These are phyloP conservation scores for Hypoxylon sp. DNA, from an alignment of 2,329 filamentous ascomycete genomes.

Conservation along the genomic window DNA sequence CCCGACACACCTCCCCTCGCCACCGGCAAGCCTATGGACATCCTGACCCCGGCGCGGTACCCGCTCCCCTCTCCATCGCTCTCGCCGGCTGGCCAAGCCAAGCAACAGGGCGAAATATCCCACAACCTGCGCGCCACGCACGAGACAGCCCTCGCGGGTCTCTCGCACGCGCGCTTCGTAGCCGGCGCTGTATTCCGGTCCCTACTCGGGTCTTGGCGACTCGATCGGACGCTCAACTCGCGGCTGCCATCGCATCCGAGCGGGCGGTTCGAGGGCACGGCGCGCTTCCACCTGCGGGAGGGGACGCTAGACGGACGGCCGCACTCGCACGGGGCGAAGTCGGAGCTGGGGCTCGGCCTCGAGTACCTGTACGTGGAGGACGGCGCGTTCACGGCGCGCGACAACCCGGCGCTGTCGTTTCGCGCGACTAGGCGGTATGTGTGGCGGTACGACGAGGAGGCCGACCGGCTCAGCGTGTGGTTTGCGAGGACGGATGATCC, in stretches of 20 bases:
- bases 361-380: conserved; percentile 80
- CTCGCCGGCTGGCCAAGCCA: conserved; percentile 44
- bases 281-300: conserved; percentile 73
- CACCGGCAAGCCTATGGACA: conserved; percentile 63
- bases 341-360: conserved; percentile 57
- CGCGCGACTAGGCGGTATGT: conserved; percentile 76
- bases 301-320: conserved; percentile 68
- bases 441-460: conserved; percentile 76
- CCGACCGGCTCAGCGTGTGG: conserved; percentile 78
- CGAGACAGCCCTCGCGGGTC: conserved; percentile 58
- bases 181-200: conserved; percentile 78
- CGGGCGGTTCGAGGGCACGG: conserved; percentile 75
- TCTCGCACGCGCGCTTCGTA: conserved; percentile 67
- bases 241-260: conserved; percentile 71
- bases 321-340: conserved; percentile 26
- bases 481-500: conserved; percentile 77
- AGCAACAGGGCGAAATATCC: conserved; percentile 56
- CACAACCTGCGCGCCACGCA: conserved; percentile 64
- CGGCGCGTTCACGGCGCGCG: conserved; percentile 73
- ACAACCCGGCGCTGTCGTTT: conserved; percentile 66
- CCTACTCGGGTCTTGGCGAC: conserved; percentile 77
- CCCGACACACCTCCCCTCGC: conserved; percentile 58
- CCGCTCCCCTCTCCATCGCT: conserved; percentile 55
- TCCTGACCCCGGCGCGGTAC: conserved; percentile 71
- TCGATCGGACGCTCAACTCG: conserved; percentile 71